Base-by-base conservation (phyloP, 2,329 filamentous ascomycete genomes). In the Drechslera avenae region DNA sequence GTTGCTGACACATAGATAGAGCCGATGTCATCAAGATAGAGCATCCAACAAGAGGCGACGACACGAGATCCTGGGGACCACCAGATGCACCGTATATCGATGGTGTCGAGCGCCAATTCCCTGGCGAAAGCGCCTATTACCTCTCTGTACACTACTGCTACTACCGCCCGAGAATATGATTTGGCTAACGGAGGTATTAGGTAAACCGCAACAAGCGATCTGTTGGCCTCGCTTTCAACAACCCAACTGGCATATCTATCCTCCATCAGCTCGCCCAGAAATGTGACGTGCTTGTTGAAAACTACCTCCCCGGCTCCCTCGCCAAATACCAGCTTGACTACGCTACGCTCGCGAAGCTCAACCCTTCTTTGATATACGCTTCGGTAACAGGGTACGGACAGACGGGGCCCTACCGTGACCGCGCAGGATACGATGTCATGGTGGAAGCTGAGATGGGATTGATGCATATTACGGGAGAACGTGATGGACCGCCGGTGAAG, bases 361-460 rank as follows among this genome's bases (percentile, higher is more conserved):
- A 97, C 66, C 91, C 93, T 0, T 78, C 81, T 3, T 80, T 99
- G 36, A 90, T 97, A 62, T 97, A 97, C 69, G 91, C 93, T 7
- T 96, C 91, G 58, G 95, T 97, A 60, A 97, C 94, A 0, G 94
- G 94, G 0, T 97, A 97, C 67, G 94, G 94, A 1, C 94, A 97
- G 73, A 96, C 89, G 1, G 94, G 94, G 0, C 93, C 94, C 0
- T 96, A 94, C 73, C 85, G 87, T 10, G 83, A 86, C 57, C 84
- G 94, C 10, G 91, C 94, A 2, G 94, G 94, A 7, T 99, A 97
- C 80, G 94, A 99, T 74, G 94, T 99, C 62, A 97, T 99, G 93
- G 92, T 99, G 5, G 94, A 97, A 77, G 94, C 92, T 33, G 94
- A 97, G 73, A 94, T 97, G 78, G 94, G 94, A 1, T 78, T 99